Percentiles rank a stretch among this genome's conserved stretches.
Evolutionary conservation across 2,329 filamentous ascomycete genomes (phyloP).

Genomic region (Leptodontidium sp.): DNA sequence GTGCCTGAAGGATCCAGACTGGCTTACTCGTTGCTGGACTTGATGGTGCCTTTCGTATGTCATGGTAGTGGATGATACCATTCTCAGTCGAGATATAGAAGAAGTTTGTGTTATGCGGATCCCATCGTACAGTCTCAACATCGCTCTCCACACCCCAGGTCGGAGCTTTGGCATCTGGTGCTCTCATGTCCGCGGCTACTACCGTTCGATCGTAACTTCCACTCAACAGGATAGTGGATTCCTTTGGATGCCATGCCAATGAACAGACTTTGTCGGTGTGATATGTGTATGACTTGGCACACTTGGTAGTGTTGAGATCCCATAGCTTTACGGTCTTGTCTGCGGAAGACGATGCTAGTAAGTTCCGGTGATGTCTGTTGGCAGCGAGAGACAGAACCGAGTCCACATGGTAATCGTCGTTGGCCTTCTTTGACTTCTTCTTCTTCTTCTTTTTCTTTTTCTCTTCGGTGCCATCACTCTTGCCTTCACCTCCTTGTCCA

Average conservation of each 20-base stretch:
- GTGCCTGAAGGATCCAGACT: conserved; percentile 93
- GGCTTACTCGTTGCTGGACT: conserved; percentile 80
- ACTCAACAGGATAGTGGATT: conserved; percentile 88
- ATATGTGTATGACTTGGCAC: conserved; percentile 93
- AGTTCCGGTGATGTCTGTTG: conserved; percentile 91
- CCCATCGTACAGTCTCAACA: conserved; percentile 91
- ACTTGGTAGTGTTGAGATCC: conserved; percentile 92
- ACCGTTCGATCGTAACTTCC: conserved; percentile 96
- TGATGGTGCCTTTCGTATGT: conserved; percentile 78
- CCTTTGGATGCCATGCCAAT: conserved; percentile 87
- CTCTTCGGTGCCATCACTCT: conserved; percentile 57
- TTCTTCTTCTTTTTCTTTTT: conserved; percentile 85
- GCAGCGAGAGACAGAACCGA: conserved; percentile 90
- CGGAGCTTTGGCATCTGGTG: conserved; percentile 81
- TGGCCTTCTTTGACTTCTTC: conserved; percentile 88
- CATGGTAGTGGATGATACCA: conserved; percentile 91
- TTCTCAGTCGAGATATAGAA: conserved; percentile 96
- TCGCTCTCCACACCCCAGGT: conserved; percentile 96
- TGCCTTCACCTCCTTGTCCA: conserved; percentile 69
- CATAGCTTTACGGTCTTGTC: conserved; percentile 98
- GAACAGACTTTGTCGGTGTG: conserved; percentile 99
- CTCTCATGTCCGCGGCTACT: conserved; percentile 95
- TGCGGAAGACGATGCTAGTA: conserved; percentile 92
- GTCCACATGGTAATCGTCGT: conserved; percentile 93
- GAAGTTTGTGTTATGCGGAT: conserved; percentile 89